Evolutionary conservation across 2,329 filamentous ascomycete species (phyloP), one percentile per base, ranked within the genome.

Genomic region (Fusarium zealandicum): DNA sequence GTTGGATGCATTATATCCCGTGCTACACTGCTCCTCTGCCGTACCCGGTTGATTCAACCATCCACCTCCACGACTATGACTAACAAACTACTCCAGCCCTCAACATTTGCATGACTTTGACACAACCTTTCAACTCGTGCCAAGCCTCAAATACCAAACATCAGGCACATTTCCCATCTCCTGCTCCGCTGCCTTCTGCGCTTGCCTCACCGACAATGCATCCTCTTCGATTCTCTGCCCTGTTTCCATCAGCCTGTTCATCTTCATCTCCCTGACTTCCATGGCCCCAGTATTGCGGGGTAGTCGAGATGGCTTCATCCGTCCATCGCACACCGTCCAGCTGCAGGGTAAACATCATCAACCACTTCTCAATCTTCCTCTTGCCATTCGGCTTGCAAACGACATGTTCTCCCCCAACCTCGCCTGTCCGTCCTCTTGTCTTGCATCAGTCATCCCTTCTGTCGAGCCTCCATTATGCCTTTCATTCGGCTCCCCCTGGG

Each of bases 21-120:
- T 13, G 32, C 22, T 14, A n/a, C 16, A 25, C 42, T 31, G 27
- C 40, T 22, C 10, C 25, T 25, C 31, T 40, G 35, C n/a, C 28
- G 30, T 49, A 39, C 22, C 43, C 25, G 37, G 59, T 43, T 36
- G 41, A 31, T 33, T 25, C 22, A 25, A 25, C 22, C 22, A 25
- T 9, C 22, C 22, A 25, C 35, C 44, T 59, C 40, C 55, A 51
- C 55, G 33, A 52, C 51, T 46, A 62, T 66, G 63, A 66, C 63
- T 65, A 67, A 67, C 31, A 25, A 59, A 32, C 35, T 39, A 48
- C 36, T 7, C 31, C 43, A 49, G 32, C 35, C 48, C 41, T 44
- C 33, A 45, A 36, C 32, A 57, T 65, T 63, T 66, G 64, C 64
- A 66, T 66, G 64, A 67, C 59, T 54, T 62, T 67, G 64, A 66